Evolutionary conservation across 2,329 filamentous ascomycete genomes (phyloP).

Genomic region (Pochonia chlamydosporia): DNA sequence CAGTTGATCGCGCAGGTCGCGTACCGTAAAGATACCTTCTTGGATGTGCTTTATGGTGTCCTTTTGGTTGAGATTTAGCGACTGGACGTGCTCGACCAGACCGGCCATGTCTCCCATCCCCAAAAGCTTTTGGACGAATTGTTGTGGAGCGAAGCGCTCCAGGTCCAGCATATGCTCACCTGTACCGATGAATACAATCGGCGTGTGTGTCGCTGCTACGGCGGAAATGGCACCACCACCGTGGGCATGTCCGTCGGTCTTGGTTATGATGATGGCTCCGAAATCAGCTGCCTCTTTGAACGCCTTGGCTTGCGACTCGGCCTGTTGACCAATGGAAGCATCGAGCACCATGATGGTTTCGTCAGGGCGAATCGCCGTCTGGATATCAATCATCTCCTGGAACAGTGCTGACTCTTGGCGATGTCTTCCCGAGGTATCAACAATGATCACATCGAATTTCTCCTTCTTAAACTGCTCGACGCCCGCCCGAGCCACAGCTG

Average conservation of each 20-base stretch:
- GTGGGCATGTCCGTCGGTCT: slow-evolving; percentile 92
- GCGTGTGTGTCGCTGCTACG: slow-evolving; percentile 91
- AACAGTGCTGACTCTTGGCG: slow-evolving; percentile 93
- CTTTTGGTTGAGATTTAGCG: slow-evolving; percentile 91
- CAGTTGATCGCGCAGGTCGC: slow-evolving; percentile 90
- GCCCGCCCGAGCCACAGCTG: slow-evolving; percentile 87
- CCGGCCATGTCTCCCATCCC: slow-evolving; percentile 98
- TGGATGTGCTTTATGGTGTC: slow-evolving; percentile 99
- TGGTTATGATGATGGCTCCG: slow-evolving; percentile 97
- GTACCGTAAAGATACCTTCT: slow-evolving; percentile 91
- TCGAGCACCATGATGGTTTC: slow-evolving; percentile 99
- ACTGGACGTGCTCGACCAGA: slow-evolving; percentile 92
- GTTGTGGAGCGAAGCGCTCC: slow-evolving; percentile 85
- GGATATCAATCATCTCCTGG: slow-evolving; percentile 96
- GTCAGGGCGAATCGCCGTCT: slow-evolving; percentile 81
- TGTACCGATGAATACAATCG: slow-evolving; percentile 96
- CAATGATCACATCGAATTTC: slow-evolving; percentile 95
- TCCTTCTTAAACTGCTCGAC: slow-evolving; percentile 99
- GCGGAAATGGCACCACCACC: slow-evolving; percentile 97
- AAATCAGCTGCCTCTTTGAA: slow-evolving; percentile 98
- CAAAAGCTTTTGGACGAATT: slow-evolving; percentile 88
- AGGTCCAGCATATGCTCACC: slow-evolving; percentile 96
- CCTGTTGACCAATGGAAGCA: slow-evolving; percentile 92
- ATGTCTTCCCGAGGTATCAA: slow-evolving; percentile 93
- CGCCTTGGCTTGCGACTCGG: slow-evolving; percentile 87